A percentile compares a stretch with the other conserved stretches of the same genome.
Evolutionary conservation across 2,329 filamentous ascomycete species (phyloP).

Genomic region (Cytospora piceicola): DNA sequence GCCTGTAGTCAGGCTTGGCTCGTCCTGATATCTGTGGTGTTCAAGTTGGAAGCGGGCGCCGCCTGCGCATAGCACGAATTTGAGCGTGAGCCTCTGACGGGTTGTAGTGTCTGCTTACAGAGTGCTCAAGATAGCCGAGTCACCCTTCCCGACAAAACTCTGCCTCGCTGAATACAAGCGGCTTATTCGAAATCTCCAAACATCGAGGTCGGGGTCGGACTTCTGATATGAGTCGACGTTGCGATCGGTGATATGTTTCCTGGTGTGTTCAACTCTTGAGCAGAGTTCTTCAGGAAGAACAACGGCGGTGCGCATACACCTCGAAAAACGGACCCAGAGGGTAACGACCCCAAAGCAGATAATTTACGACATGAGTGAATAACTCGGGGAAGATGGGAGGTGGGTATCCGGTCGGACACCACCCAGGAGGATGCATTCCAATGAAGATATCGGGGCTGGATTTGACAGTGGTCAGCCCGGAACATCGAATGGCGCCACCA

Average conservation of each 20-base stretch:
- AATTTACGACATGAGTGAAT: not conserved
- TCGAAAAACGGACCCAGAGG: no score
- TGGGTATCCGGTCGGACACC: not conserved
- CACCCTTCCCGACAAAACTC: not conserved
- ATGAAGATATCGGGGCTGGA: not conserved
- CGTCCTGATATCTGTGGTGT: not conserved
- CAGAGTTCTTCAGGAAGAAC: no score
- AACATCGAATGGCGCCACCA: no score
- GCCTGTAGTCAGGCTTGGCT: not conserved
- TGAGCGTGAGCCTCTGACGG: not conserved
- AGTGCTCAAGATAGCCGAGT: not conserved
- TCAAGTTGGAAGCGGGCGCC: not conserved
- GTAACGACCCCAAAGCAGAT: no score
- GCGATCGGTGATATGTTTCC: no score
- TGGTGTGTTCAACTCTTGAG: no score
- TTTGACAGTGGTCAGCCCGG: not conserved
- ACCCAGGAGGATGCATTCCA: not conserved
- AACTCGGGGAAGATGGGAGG: not conserved
- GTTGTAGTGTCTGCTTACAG: not conserved
- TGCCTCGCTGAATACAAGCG: no score
- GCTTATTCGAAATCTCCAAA: no score
- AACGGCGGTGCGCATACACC: no score
- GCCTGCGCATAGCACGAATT: not conserved
- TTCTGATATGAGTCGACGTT: no score
- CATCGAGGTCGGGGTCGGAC: no score